Evolutionary conservation across 108 stramenopile genomes (phyloP).

Genomic region (Pseudonitzschia multiseries): DNA sequence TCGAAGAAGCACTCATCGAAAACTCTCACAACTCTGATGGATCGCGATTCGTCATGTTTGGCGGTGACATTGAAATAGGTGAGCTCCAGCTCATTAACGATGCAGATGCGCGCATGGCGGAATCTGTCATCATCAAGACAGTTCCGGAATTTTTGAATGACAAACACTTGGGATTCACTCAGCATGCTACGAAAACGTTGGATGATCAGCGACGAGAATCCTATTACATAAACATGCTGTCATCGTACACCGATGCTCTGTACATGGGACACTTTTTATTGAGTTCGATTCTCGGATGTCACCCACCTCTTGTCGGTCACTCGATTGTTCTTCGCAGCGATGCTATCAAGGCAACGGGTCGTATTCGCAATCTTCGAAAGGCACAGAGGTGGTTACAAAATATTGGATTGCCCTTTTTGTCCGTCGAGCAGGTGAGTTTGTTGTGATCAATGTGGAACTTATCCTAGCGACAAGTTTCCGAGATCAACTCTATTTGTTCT

Average conservation of each 20-base stretch:
- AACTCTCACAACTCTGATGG: constrained; percentile 48
- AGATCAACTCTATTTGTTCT: neutral
- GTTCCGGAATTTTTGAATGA: constrained; percentile 61
- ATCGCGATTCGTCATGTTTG: constrained; percentile 51
- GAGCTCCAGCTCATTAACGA: constrained; percentile 48
- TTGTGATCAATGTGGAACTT: neutral
- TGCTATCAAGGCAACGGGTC: constrained; percentile 50
- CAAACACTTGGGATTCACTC: constrained; percentile 51
- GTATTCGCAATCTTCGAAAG: constrained; percentile 54
- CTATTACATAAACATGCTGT: constrained; percentile 48
- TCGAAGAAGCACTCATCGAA: constrained; percentile 40
- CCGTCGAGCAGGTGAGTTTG: constrained; percentile 42
- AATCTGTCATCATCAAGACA: constrained; percentile 50
- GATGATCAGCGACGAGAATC: constrained; percentile 50
- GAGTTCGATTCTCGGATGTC: constrained; percentile 51
- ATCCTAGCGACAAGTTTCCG: neutral
- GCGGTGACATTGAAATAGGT: constrained; percentile 42
- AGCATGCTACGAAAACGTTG: constrained; percentile 61
- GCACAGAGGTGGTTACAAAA: constrained; percentile 54
- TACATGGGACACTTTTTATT: constrained; percentile 57
- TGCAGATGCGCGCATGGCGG: constrained; percentile 57
- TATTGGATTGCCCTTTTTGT: constrained; percentile 53
- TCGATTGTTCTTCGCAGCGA: constrained; percentile 57
- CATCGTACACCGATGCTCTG: constrained; percentile 51
- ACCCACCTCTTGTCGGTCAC: constrained; percentile 63